Evolutionary conservation across 805 yeast genomes (phyloP).

Genomic region (Cyberlindnera misumaiensis): DNA sequence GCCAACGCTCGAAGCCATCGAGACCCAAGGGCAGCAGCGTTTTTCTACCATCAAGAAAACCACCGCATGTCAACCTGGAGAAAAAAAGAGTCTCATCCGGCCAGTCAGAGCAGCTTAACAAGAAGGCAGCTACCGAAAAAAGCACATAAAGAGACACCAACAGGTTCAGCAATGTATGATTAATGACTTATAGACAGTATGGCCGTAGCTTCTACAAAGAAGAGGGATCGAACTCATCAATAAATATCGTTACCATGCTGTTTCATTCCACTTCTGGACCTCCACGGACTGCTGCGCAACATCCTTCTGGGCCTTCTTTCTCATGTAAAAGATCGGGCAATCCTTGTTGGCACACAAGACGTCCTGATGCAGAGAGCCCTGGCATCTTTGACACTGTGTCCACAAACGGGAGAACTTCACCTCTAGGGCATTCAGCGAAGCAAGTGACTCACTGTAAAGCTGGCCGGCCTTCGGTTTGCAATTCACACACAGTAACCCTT

Average conservation of each 20-base stretch:
- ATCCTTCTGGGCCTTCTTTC: constrained; percentile 48
- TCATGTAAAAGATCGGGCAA: constrained; percentile 96
- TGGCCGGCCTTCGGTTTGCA: constrained; percentile 71
- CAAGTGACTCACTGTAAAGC: constrained; percentile 73
- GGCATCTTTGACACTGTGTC: constrained; percentile 98
- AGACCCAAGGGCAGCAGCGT: constrained; percentile 3
- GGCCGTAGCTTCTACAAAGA: neutral
- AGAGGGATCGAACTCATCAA: too few species aligned
- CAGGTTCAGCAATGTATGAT: constrained; percentile 1
- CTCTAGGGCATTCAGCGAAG: constrained; percentile 74
- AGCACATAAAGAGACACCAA: neutral
- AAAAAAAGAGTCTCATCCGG: constrained; percentile 8
- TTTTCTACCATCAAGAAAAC: constrained; percentile 9
- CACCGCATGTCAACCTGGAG: constrained; percentile 6
- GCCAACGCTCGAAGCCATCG: neutral
- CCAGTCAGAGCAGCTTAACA: constrained; percentile 1
- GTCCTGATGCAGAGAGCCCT: constrained; percentile 92
- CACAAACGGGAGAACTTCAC: constrained; percentile 80
- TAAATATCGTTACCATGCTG: constrained; percentile 19
- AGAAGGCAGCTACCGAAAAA: constrained; percentile 2
- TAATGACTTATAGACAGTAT: neutral
- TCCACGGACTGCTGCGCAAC: constrained; percentile 32
- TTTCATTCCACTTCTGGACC: constrained; percentile 34
- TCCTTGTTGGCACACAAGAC: constrained; percentile 93
- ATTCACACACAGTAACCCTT: constrained; percentile 75